A percentile compares a stretch with the other conserved stretches of the same genome.
phyloP scores from a whole-genome alignment of 768 basidiomycete species.

The Daedalea quercina region DNA sequence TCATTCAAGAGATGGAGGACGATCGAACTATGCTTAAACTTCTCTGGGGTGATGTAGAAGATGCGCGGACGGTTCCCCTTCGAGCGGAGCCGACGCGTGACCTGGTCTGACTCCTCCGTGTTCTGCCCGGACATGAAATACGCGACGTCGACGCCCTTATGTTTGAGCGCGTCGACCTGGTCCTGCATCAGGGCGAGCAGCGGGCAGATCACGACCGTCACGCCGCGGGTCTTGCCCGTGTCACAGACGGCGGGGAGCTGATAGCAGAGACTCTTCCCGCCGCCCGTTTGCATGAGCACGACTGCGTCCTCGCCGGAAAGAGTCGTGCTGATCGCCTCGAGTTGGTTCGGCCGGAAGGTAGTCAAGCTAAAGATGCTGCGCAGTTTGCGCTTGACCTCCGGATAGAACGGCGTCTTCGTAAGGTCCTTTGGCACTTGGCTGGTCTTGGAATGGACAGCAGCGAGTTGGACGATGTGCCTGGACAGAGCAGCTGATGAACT shows the following conservation, averaged over 20 bases:
- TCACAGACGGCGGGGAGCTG: constrained; percentile 86
- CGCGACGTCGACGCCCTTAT: constrained; percentile 63
- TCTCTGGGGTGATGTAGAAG: constrained; percentile 91
- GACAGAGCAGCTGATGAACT: constrained; percentile 3
- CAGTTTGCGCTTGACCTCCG: constrained; percentile 41
- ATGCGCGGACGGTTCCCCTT: constrained; percentile 48
- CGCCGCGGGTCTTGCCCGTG: constrained; percentile 63
- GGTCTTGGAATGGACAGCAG: neutral
- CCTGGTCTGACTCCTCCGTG: constrained; percentile 28
- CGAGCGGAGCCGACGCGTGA: constrained; percentile 38
- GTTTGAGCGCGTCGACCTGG: constrained; percentile 65
- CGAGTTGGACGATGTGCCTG: neutral
- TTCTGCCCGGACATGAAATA: constrained; percentile 56
- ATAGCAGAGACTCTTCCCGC: constrained; percentile 85
- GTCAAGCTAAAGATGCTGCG: constrained; percentile 55
- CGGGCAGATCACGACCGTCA: constrained; percentile 88
- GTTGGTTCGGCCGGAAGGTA: constrained; percentile 75
- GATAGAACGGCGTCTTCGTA: constrained; percentile 8
- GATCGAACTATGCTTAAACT: constrained; percentile 55
- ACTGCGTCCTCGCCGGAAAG: constrained; percentile 83
- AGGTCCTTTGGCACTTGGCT: neutral
- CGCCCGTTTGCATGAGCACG: constrained; percentile 94
- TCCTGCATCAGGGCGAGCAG: constrained; percentile 85
- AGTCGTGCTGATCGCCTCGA: constrained; percentile 77
- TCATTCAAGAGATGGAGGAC: constrained; percentile 48